These are phyloP conservation scores for Vitis vinifera DNA, from an alignment of 164 flowering plant genomes.

Conservation along the genomic window ASM3070453v1 NC_081812.1:18777501-18778000, in stretches of 20 bases:
- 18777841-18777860: slow-evolving; percentile 50
- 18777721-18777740: neutral
- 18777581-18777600: slow-evolving; percentile 16
- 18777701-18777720: slow-evolving; percentile 47
- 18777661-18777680: slow-evolving; percentile 34
- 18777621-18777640: slow-evolving; percentile 40
- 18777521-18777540: slow-evolving; percentile 32
- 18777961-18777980: slow-evolving; percentile 28
- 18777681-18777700: slow-evolving; percentile 58
- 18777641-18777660: slow-evolving; percentile 42
- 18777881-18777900: slow-evolving; percentile 40
- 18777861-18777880: slow-evolving; percentile 57
- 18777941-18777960: slow-evolving; percentile 60
- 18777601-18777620: slow-evolving; percentile 41
- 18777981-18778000: slow-evolving; percentile 37
- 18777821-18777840: slow-evolving; percentile 38
- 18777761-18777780: slow-evolving; percentile 77
- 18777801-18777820: slow-evolving; percentile 31
- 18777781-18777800: slow-evolving; percentile 22
- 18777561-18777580: slow-evolving; percentile 58
- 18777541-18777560: slow-evolving; percentile 25
- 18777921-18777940: slow-evolving; percentile 50
- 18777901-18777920: slow-evolving; percentile 63
- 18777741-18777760: slow-evolving; percentile 59
- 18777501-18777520: slow-evolving; percentile 51